Evolutionary conservation across 2,329 filamentous ascomycete species (phyloP), one percentile per base, ranked within the genome.

Genomic region (Acrocalymma vagum): DNA sequence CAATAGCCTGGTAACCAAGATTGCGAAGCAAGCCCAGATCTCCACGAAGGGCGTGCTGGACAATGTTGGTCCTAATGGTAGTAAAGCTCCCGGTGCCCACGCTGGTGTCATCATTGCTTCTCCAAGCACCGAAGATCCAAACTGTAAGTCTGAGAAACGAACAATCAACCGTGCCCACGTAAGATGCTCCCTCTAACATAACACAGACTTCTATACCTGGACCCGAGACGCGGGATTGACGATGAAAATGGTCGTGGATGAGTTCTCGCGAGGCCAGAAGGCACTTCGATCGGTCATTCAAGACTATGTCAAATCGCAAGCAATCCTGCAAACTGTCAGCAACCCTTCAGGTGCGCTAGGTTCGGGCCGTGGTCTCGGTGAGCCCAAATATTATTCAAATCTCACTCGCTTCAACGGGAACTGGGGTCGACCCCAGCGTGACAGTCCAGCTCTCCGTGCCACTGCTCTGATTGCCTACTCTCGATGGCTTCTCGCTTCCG

Each of bases 381-480:
- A 92, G 66, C 79, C 88, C 45, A 92, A 91, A 67, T 91, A 80
- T 69, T 76, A 86, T 44, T 80, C 82, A 28, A 80, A 90, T 48
- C 68, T 80, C 48, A 80, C 73, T 6, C 74, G 81, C 6, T 90
- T 81, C 63, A 87, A 82, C 3, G 84, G 80, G 15, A 63, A 71
- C 7, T 92, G 88, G 88, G 88, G 87, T 17, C 82, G 88, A 13
- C 88, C 88, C 5, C 88, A 93, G 68, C 78, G 85, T 22, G 88
- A 93, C 67, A 88, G 88, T 0, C 88, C 89, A 14, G 83, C 88
- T 15, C 78, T 93, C 28, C 79, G 89, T 36, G 88, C 87, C 1
- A 88, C 82, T 29, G 82, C 88, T 4, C 68, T 93, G 60, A 85
- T 88, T 42, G 77, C 76, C 0, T 93, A 91, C 62, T 80, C 85